Conservation (phyloP, 2,329 filamentous ascomycete species). For the Penicillium occitanis region DNA sequence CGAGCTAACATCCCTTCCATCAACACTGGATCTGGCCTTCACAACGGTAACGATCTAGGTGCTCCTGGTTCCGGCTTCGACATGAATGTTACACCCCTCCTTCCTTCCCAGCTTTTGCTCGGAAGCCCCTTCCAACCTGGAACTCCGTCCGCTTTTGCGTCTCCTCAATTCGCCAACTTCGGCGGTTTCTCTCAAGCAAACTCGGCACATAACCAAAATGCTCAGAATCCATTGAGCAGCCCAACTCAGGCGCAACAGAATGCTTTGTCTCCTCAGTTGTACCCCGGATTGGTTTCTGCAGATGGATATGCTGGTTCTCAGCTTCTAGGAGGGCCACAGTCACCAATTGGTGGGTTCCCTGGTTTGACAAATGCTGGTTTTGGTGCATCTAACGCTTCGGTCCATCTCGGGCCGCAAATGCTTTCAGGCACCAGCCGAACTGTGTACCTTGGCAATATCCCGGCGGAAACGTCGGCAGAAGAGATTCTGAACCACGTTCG, state of each 20-base stretch:
- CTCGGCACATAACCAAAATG: constrained; percentile 55
- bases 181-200: constrained; percentile 69
- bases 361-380: constrained; percentile 61
- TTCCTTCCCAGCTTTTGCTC: constrained; percentile 90
- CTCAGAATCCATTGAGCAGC: constrained; percentile 65
- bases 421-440: constrained; percentile 91
- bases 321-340: constrained; percentile 78
- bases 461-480: constrained; percentile 94
- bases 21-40: constrained; percentile 71
- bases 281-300: constrained; percentile 81
- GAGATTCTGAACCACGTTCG: constrained; percentile 95
- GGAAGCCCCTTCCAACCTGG: constrained; percentile 97
- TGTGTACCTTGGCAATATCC: constrained; percentile 96
- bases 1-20: constrained; percentile 83
- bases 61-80: constrained; percentile 88
- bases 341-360: constrained; percentile 74
- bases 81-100: constrained; percentile 96
- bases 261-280: constrained; percentile 73
- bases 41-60: constrained; percentile 70
- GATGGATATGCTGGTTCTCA: constrained; percentile 79
- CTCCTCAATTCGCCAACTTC: constrained; percentile 86
- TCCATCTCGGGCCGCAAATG: constrained; percentile 74
- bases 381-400: constrained; percentile 68
- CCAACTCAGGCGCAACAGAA: constrained; percentile 69
- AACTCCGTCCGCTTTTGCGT: constrained; percentile 84